phyloP scores from a whole-genome alignment of 1,284 basidiomycete genomes.

The Microbotryomycetes sp. region DNA sequence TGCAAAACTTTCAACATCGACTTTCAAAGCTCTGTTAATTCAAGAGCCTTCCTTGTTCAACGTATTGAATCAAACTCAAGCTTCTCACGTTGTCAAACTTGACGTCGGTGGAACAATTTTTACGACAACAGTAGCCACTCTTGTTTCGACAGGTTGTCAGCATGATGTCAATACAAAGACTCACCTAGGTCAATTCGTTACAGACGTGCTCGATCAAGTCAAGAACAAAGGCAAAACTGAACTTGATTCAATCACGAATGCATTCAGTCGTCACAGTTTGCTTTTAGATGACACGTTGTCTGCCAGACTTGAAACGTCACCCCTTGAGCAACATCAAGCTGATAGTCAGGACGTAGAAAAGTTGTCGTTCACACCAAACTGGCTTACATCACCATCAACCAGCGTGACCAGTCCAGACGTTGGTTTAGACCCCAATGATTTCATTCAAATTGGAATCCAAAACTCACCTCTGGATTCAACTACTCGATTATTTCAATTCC shows the following conservation, averaged over 20 bases:
- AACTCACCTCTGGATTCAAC: background rate
- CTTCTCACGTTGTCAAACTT: background rate
- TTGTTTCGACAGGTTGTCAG: background rate
- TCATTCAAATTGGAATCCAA: background rate
- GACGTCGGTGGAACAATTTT: background rate
- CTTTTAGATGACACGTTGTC: background rate
- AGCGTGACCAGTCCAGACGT: no score
- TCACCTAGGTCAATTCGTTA: background rate
- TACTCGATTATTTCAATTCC: background rate
- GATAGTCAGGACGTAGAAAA: background rate
- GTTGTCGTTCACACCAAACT: background rate
- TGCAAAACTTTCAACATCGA: background rate
- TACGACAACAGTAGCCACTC: background rate
- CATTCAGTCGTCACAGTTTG: background rate
- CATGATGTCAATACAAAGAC: no score
- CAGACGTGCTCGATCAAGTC: background rate
- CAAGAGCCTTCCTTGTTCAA: background rate
- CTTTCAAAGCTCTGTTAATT: background rate
- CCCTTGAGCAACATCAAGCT: background rate
- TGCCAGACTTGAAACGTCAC: background rate
- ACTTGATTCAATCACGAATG: background rate
- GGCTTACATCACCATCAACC: background rate
- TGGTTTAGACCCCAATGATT: background rate
- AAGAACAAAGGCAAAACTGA: background rate
- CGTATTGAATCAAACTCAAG: background rate